Evolutionary conservation across 2,329 filamentous ascomycete species (phyloP).

Genomic region (Colletotrichum endophyticum): DNA sequence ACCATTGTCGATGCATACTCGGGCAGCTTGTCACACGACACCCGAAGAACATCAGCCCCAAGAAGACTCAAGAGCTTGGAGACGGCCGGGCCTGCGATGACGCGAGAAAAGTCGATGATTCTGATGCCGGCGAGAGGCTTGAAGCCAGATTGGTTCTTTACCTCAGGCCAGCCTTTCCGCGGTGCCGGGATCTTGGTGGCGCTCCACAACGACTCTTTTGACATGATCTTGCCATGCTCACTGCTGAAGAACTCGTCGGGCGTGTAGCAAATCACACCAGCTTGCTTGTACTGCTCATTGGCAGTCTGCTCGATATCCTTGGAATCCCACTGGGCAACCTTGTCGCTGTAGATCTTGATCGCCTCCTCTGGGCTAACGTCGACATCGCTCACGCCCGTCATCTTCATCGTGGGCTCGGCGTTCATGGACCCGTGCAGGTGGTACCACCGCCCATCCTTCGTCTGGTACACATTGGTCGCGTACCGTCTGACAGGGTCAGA

Average conservation of each 20-base stretch:
- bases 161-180: not conserved
- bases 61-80: not conserved
- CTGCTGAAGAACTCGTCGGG: not conserved
- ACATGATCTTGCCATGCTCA: not conserved
- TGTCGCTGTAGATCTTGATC: not conserved
- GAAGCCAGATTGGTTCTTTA: rapidly evolving
- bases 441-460: not conserved
- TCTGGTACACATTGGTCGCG: not conserved
- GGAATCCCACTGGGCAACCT: not conserved
- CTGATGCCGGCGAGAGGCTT: not conserved
- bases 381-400: slow-evolving; percentile 32
- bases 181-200: not conserved
- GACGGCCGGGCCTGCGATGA: not conserved
- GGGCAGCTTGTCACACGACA: not conserved
- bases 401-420: slow-evolving; percentile 23
- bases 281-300: not conserved
- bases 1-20: not conserved
- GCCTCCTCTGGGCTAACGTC: not conserved
- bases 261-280: not conserved
- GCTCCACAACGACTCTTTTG: not conserved
- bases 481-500: not conserved
- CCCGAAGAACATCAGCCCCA: not conserved
- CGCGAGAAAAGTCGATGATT: not conserved
- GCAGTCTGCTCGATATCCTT: not conserved
- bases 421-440: not conserved